Percentiles rank a stretch among this genome's conserved stretches.
phyloP scores from a whole-genome alignment of 306 rosid genomes.

The Prunus dulcis region DNA sequence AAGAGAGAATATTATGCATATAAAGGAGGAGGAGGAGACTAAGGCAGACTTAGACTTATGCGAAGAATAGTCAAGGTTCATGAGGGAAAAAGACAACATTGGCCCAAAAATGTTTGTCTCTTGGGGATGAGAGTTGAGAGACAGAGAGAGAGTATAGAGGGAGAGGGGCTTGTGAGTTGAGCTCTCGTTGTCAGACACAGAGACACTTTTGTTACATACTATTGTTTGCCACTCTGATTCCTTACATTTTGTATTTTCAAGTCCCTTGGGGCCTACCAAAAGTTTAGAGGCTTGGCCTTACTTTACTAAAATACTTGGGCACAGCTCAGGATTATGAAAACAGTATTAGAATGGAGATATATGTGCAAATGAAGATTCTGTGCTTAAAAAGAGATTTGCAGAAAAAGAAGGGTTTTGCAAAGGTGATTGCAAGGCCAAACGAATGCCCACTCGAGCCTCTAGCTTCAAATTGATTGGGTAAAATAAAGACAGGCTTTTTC shows the following conservation, averaged over 20 bases:
- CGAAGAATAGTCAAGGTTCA: slow-evolving; percentile 20
- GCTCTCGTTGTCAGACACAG: slow-evolving; percentile 27
- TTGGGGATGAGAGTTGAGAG: background rate
- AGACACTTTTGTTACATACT: background rate
- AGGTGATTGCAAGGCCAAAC: background rate
- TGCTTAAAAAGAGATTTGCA: background rate
- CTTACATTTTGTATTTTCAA: background rate
- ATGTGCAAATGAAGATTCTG: background rate
- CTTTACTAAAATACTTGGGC: background rate
- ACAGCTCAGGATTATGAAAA: background rate
- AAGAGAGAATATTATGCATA: background rate
- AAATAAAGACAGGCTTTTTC: no score
- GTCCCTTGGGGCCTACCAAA: background rate
- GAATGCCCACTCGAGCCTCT: background rate
- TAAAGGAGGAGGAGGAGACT: background rate
- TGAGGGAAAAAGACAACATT: background rate
- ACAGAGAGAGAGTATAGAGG: no score
- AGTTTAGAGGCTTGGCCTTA: background rate
- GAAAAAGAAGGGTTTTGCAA: background rate
- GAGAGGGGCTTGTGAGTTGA: background rate
- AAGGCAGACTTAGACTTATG: background rate
- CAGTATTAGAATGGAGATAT: background rate
- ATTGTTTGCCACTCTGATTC: background rate
- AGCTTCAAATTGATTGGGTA: background rate
- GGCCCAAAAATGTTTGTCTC: background rate